These are phyloP conservation scores for Ulota crispa DNA, from an alignment of 225 moss, liverwort and hornwort species.

Conservation along the genomic window DNA sequence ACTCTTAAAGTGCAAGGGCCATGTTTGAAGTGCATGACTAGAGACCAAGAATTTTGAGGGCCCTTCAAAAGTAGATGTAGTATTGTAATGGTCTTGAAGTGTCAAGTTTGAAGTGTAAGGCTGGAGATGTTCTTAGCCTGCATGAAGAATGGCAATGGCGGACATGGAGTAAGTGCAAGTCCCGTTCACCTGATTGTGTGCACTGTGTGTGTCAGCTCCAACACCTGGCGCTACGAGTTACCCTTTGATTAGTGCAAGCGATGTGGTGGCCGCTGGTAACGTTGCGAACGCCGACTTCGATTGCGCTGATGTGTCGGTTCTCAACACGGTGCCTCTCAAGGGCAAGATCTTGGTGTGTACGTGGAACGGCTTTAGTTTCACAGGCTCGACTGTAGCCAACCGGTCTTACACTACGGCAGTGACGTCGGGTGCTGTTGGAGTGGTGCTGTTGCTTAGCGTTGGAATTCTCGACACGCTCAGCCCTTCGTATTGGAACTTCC, in stretches of 20 bases:
- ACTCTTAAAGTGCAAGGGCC: too few relatives aligned
- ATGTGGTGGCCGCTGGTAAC: conserved; percentile 19
- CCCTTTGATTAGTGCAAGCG: conserved; percentile 32
- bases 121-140: too few relatives aligned
- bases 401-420: conserved; percentile 24
- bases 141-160: too few relatives aligned
- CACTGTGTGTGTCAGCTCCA: conserved; percentile 31
- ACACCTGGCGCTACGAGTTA: conserved; percentile 30
- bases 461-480: conserved; percentile 10
- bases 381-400: conserved; percentile 9
- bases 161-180: background rate
- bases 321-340: conserved; percentile 18
- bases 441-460: conserved; percentile 28
- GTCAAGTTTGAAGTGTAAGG: too few relatives aligned
- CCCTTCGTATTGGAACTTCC: conserved; percentile 31
- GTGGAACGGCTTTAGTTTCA: conserved; percentile 26
- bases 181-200: background rate
- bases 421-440: conserved; percentile 37
- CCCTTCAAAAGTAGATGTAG: too few relatives aligned
- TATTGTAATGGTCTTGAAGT: too few relatives aligned
- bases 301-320: conserved; percentile 15
- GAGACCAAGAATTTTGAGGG: too few relatives aligned
- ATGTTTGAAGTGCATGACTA: too few relatives aligned
- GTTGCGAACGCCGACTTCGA: conserved; percentile 32
- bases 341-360: conserved; percentile 49